Evolutionary conservation across 2,329 filamentous ascomycete genomes (phyloP).

Genomic region (Nigrospora sphaerica): DNA sequence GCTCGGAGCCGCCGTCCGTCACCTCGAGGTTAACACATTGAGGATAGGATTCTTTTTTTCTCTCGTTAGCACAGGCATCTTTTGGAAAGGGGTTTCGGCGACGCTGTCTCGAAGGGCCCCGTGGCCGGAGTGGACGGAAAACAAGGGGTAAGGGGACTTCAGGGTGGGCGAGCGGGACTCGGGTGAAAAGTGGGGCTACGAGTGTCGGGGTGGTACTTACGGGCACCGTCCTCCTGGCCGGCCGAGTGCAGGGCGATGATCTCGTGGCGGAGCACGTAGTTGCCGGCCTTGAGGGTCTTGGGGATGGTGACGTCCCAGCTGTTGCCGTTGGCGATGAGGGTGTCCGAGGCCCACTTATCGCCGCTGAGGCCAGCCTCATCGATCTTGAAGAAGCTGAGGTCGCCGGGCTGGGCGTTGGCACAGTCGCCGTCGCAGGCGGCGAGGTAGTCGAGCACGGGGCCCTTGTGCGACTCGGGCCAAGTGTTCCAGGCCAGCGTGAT

Average conservation of each 20-base stretch:
- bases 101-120: no score
- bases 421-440: slow-evolving; percentile 23
- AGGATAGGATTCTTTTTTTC: slow-evolving; percentile 13
- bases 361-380: slow-evolving; percentile 13
- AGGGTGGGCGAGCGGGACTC: no score
- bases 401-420: slow-evolving; percentile 17
- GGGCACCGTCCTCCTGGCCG: slow-evolving; percentile 27
- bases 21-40: slow-evolving; percentile 51
- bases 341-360: slow-evolving; percentile 20
- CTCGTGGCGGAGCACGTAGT: slow-evolving; percentile 42
- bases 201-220: slow-evolving; percentile 28
- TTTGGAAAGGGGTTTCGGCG: no score
- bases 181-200: background rate
- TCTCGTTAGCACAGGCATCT: no score
- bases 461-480: slow-evolving; percentile 55
- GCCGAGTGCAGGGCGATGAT: slow-evolving; percentile 40
- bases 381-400: slow-evolving; percentile 24
- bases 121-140: no score
- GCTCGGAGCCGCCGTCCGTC: slow-evolving; percentile 39
- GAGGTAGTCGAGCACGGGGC: slow-evolving; percentile 28
- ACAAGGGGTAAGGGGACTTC: no score
- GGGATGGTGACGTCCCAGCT: slow-evolving; percentile 37
- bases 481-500: slow-evolving; percentile 55
- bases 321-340: slow-evolving; percentile 37
- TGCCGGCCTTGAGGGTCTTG: slow-evolving; percentile 30